These are phyloP conservation scores for Kregervanrija fluxuum DNA, from an alignment of 805 yeast genomes.

Conservation along the genomic window DNA sequence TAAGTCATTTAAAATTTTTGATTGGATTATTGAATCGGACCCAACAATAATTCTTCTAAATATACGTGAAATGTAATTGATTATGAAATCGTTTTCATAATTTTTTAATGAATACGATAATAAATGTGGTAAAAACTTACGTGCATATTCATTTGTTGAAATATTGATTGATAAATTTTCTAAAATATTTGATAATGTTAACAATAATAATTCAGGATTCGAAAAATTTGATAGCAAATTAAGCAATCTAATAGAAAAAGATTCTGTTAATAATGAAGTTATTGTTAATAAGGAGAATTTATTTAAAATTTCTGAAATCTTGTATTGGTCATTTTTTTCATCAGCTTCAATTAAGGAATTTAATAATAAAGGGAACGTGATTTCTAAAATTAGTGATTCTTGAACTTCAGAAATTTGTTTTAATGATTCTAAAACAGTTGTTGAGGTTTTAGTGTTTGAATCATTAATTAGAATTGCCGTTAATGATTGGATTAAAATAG, in stretches of 20 bases:
- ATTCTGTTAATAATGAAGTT: slow-evolving; percentile 7
- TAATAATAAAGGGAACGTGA: slow-evolving; percentile 45
- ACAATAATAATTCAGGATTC: slow-evolving; percentile 19
- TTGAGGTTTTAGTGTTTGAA: slow-evolving; percentile 43
- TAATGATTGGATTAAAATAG: slow-evolving; percentile 48
- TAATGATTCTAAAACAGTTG: slow-evolving; percentile 49
- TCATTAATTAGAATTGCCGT: slow-evolving; percentile 53
- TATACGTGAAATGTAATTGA: slow-evolving; percentile 36
- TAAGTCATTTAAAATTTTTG: slow-evolving; percentile 34
- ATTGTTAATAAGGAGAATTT: not conserved
- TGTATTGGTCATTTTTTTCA: too few relatives aligned
- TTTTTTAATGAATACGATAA: slow-evolving; percentile 8
- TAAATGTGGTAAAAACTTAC: slow-evolving; percentile 1
- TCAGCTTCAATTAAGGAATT: slow-evolving; percentile 26
- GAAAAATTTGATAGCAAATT: slow-evolving; percentile 2
- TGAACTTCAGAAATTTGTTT: slow-evolving; percentile 35
- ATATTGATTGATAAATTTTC: slow-evolving; percentile 9
- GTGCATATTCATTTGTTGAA: slow-evolving; percentile 25
- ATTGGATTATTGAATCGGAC: slow-evolving; percentile 38
- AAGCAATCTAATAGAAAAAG: slow-evolving; percentile 7
- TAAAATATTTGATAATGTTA: slow-evolving; percentile 11
- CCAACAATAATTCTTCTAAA: slow-evolving; percentile 35
- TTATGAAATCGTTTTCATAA: slow-evolving; percentile 17
- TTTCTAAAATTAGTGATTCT: slow-evolving; percentile 38
- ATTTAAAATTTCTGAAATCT: too few relatives aligned